Conservation (phyloP, 768 basidiomycete species). For the Lentinus brumalis region DNA sequence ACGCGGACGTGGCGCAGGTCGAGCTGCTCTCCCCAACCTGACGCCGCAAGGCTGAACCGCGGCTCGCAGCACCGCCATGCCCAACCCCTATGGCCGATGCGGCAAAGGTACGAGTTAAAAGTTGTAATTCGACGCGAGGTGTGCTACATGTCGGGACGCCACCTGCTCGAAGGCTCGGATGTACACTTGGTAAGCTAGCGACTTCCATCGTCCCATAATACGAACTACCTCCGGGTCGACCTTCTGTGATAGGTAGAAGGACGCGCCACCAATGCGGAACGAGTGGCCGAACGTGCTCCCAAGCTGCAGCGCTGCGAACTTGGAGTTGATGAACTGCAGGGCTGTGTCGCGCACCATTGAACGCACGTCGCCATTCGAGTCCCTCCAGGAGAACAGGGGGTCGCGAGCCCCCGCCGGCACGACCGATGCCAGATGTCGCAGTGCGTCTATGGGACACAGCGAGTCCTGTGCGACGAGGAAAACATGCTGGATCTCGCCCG, state of each 20-base stretch:
- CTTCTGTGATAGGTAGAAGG: slow-evolving; percentile 34
- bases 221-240: slow-evolving; percentile 39
- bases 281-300: slow-evolving; percentile 42
- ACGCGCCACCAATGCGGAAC: slow-evolving; percentile 46
- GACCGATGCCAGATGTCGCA: slow-evolving; percentile 32
- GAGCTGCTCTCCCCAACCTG: no score
- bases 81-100: no score
- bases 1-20: no score
- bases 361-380: slow-evolving; percentile 25
- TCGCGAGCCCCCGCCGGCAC: slow-evolving; percentile 30
- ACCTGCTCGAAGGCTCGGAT: slow-evolving; percentile 40
- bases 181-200: slow-evolving; percentile 42
- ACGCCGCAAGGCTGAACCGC: no score
- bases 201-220: slow-evolving; percentile 39
- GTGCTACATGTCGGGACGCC: slow-evolving; percentile 23
- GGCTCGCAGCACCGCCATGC: no score
- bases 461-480: slow-evolving; percentile 27
- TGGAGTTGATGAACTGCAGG: slow-evolving; percentile 33
- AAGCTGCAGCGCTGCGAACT: slow-evolving; percentile 28
- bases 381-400: slow-evolving; percentile 41
- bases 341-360: slow-evolving; percentile 35
- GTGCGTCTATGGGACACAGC: slow-evolving; percentile 34
- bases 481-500: slow-evolving; percentile 36
- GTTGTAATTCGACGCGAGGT: not conserved
- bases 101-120: no score